phyloP scores from a whole-genome alignment of 2,329 filamentous ascomycete genomes.

The Trichoderma semiorbis region DNA sequence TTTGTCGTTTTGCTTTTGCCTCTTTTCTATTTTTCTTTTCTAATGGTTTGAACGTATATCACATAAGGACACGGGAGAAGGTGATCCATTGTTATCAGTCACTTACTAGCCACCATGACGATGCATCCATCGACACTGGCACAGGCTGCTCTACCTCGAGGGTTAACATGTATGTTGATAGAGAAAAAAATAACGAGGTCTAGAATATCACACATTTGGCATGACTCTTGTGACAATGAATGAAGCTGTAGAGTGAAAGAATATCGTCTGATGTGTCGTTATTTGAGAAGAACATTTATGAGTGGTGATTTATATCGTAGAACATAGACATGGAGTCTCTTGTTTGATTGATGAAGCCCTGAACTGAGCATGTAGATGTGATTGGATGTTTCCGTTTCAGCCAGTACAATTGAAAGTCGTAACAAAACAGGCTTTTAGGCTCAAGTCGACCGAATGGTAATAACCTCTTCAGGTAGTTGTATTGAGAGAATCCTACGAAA shows the following conservation, averaged over 20 bases:
- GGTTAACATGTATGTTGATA: conserved; percentile 18
- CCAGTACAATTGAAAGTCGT: not conserved
- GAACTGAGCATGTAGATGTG: not conserved
- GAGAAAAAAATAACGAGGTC: conserved; percentile 15
- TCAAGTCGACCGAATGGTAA: not conserved
- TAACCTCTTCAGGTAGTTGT: not conserved
- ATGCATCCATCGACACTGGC: conserved; percentile 7
- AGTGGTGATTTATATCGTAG: not conserved
- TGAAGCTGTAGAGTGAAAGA: not conserved
- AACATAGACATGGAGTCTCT: not conserved
- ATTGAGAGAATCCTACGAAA: not conserved
- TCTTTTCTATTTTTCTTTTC: conserved; percentile 18
- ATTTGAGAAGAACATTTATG: not conserved
- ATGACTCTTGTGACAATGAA: not conserved
- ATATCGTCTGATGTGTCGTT: not conserved
- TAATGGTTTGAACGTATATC: conserved; percentile 17
- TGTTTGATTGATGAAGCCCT: not conserved
- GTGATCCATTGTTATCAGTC: conserved; percentile 13
- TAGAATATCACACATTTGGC: not conserved
- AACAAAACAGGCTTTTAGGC: not conserved
- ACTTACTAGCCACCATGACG: conserved; percentile 11
- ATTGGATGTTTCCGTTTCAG: not conserved
- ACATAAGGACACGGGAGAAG: conserved; percentile 6
- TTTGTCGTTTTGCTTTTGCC: conserved; percentile 9
- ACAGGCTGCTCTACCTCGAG: not conserved